These are phyloP conservation scores for Amanita brunnescens DNA, from an alignment of 768 basidiomycete species.

Conservation along the genomic window DNA sequence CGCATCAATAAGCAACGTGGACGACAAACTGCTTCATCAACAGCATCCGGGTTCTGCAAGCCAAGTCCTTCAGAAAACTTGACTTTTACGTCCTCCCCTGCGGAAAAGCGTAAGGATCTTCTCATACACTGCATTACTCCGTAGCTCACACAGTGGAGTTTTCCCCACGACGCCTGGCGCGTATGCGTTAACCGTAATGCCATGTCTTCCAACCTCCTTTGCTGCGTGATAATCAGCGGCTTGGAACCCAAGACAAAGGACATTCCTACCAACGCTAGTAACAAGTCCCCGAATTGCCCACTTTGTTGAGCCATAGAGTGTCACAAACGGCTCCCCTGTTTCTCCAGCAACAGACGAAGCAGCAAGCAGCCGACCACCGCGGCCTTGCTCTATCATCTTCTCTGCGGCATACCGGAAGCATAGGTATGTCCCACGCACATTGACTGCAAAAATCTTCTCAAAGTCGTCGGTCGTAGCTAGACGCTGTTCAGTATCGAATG, in stretches of 20 bases:
- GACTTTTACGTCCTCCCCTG: background rate
- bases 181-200: slow-evolving; percentile 24
- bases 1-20: background rate
- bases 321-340: slow-evolving; percentile 9
- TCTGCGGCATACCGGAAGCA: slow-evolving; percentile 33
- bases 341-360: slow-evolving; percentile 33
- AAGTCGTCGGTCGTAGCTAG: slow-evolving; percentile 23
- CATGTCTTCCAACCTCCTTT: slow-evolving; percentile 16
- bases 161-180: slow-evolving; percentile 16
- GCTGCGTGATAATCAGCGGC: slow-evolving; percentile 8
- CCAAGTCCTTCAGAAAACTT: background rate
- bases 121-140: background rate
- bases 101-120: background rate
- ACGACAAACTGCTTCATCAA: background rate
- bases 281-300: slow-evolving; percentile 32
- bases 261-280: slow-evolving; percentile 15
- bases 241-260: background rate
- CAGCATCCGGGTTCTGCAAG: background rate
- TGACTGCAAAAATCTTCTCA: slow-evolving; percentile 23
- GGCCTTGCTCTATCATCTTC: slow-evolving; percentile 35
- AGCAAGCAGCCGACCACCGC: slow-evolving; percentile 35
- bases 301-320: slow-evolving; percentile 27
- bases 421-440: slow-evolving; percentile 28
- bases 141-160: background rate
- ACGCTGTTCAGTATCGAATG: background rate